phyloP scores from a whole-genome alignment of 352 stramenopile genomes.

The Thalassiosira livingstoniorum region DNA sequence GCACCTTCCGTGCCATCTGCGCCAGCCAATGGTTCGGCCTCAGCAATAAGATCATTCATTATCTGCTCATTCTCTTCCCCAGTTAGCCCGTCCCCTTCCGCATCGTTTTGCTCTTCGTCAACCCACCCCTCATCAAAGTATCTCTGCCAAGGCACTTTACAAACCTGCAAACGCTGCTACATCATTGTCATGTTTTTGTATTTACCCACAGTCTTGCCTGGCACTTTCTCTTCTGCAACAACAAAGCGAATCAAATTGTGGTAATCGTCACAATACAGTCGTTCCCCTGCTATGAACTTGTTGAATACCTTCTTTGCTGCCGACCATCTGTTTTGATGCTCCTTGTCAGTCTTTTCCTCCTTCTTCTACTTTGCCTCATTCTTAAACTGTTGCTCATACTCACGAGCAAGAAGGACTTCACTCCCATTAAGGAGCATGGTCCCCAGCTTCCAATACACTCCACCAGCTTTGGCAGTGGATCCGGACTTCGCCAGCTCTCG shows the following conservation, averaged over 20 bases:
- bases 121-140: too few species aligned
- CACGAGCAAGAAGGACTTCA: not conserved
- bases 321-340: not conserved
- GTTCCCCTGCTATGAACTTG: not conserved
- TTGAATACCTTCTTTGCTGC: not conserved
- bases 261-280: not conserved
- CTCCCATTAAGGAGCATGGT: not conserved
- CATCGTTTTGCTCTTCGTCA: too few species aligned
- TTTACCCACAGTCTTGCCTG: not conserved
- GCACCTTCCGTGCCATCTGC: too few species aligned
- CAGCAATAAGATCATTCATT: too few species aligned
- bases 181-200: not conserved
- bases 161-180: not conserved
- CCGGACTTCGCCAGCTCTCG: not conserved
- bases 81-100: too few species aligned
- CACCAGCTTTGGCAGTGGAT: not conserved
- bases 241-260: not conserved
- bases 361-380: not conserved
- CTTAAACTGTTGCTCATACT: not conserved
- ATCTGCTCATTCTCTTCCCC: too few species aligned
- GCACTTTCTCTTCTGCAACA: not conserved
- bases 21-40: too few species aligned
- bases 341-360: not conserved
- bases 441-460: not conserved
- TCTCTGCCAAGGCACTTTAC: not conserved